Evolutionary conservation across 2,329 filamentous ascomycete genomes (phyloP), one percentile per base, ranked within the genome.

Genomic region (Purpureocillium lavendulum): DNA sequence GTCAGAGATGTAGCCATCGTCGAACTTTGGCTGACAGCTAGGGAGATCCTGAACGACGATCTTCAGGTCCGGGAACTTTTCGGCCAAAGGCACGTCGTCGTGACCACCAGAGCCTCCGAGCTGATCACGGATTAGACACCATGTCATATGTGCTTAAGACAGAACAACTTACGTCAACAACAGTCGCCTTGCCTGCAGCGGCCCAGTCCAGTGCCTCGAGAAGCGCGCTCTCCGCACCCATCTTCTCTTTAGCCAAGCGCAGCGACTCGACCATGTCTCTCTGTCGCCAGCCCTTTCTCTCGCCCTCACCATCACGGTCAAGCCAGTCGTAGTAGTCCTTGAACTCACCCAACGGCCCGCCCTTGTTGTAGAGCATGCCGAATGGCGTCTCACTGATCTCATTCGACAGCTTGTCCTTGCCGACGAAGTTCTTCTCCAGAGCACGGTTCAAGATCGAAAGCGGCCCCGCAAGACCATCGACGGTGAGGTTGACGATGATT

Each of bases 31-130:
- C 21, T 55, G 45, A 6, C 58, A 56, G 21, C 61, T 50, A 14
- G 59, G 50, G 9, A 69, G 53, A 44, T 72, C 67, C 42, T 72
- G 64, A 3, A 71, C 61, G 4, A 59, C 54, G 39, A 67, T 56
- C 12, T 46, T 55, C 29, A 70, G 54, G 21, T 62, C 51, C 5
- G 65, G 44, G 17, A 38, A 43, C 6, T 31, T 26, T 17, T 40
- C 15, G 12, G 41, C 39, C 6, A 45, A 35, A 5, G 60, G 52
- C 17, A 65, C 52, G 14, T 54, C 53, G 38, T 61, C 60, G 41
- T 62, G 58, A 10, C 64, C 65, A 12, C 52, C 57, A 5, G 64
- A 66, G 18, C 65, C 64, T 4, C 64, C 63, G 18, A 67, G 50
- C 60, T 62, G 16, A 10, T 8, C 12, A 8, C 26, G 8, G 26